Evolutionary conservation across 1,139 yeast genomes (phyloP).

Genomic region (Taphrina wiesneri): DNA sequence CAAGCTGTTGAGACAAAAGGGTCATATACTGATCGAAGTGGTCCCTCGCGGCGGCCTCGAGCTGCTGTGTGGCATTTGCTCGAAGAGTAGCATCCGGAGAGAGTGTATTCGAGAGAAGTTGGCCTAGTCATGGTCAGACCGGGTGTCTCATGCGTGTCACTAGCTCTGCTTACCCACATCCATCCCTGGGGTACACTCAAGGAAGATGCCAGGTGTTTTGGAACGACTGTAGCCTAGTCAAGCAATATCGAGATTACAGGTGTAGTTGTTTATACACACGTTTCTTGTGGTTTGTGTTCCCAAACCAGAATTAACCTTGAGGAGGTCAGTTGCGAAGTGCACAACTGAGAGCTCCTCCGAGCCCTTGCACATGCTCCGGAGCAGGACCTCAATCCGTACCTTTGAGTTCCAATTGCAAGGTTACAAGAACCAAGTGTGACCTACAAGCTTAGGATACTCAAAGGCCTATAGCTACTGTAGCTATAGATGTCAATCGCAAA

Average conservation of each 20-base stretch:
- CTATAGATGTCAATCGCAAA: too few relatives aligned
- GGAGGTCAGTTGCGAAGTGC: conserved; percentile 7
- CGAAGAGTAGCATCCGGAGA: conserved; percentile 52
- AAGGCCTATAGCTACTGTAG: too few relatives aligned
- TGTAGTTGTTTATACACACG: background rate
- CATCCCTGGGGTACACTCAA: background rate
- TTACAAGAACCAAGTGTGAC: too few relatives aligned
- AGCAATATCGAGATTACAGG: background rate
- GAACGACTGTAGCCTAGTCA: background rate
- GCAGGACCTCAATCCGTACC: too few relatives aligned
- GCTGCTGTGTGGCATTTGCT: conserved; percentile 76
- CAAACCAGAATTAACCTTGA: background rate
- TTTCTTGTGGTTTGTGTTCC: conserved; percentile 3
- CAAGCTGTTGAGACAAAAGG: conserved; percentile 69
- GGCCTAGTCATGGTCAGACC: background rate
- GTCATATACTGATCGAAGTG: conserved; percentile 70
- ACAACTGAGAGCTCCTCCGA: background rate
- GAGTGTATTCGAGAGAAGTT: conserved; percentile 30
- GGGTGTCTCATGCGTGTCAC: background rate
- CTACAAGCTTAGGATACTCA: too few relatives aligned
- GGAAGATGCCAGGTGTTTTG: background rate
- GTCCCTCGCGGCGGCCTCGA: conserved; percentile 68
- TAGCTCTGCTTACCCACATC: background rate
- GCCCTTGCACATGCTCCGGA: background rate
- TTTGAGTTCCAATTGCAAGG: too few relatives aligned